Percentiles rank a stretch among this genome's conserved stretches.
Conservation (phyloP, 148 eudicot species). For the Rhododendron ferrugineum region DNA sequence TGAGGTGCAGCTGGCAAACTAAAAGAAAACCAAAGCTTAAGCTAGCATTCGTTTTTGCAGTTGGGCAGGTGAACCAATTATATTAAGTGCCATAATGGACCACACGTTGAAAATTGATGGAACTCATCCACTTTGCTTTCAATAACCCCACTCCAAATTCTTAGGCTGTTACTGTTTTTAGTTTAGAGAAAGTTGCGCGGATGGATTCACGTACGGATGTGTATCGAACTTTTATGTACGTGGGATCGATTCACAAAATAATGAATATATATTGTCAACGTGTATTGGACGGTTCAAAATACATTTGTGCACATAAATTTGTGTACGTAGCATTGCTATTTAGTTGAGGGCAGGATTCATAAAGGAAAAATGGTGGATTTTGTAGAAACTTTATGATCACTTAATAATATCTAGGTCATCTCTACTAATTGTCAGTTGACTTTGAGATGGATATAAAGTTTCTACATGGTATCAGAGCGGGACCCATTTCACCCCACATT, state of each 20-base stretch:
- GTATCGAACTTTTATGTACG: neutral
- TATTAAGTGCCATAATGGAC: neutral
- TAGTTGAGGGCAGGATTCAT: neutral
- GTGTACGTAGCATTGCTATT: neutral
- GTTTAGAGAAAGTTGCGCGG: neutral
- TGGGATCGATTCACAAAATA: neutral
- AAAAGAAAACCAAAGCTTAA: neutral
- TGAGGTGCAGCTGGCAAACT: neutral
- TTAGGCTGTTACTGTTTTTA: neutral
- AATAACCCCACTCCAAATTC: neutral
- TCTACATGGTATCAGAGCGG: no score
- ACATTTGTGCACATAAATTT: neutral
- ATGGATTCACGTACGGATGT: neutral
- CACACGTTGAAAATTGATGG: neutral
- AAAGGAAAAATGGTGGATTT: neutral
- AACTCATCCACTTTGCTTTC: neutral
- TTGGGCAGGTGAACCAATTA: constrained; percentile 1
- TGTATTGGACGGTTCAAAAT: neutral
- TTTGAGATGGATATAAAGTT: no score
- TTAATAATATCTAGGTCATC: no score
- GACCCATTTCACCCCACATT: no score
- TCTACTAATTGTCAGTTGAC: no score
- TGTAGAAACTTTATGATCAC: no score
- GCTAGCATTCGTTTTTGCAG: neutral
- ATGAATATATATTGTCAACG: neutral